Base-by-base conservation (phyloP, 2,329 filamentous ascomycete genomes). In the Leptographium galeiforme region DNA sequence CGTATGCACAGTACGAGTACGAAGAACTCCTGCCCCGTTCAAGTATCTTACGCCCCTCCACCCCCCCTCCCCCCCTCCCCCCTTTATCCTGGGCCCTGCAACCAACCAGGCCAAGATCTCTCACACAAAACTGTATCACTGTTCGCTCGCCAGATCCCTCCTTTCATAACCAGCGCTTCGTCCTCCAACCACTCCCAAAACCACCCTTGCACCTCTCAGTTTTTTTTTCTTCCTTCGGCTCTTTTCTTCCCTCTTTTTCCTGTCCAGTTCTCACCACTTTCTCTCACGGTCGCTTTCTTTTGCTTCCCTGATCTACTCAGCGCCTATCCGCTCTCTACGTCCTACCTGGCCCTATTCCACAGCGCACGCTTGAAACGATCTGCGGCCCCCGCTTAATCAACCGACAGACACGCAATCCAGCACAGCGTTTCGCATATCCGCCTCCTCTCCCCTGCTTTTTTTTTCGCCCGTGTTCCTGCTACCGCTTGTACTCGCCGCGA, bases 121-220 rank as follows among this genome's bases (percentile, higher is more conserved):
- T 63, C 63, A 68, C 66, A 67, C 66, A 57, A 54, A 63, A 61
- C 61, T 68, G 68, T 69, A 63, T 68, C 67, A 67, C 63, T 64
- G 61, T 62, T 25, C 61, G 59, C 59, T 65, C 53, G 50, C 56
- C 57, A 55, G 36, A 55, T 54, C 52, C 47, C 63, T 63, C 65
- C 66, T 67, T 67, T 68, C 65, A 67, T 68, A 65, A 63, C 58
- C 43, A 56, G 53, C 57, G 47, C 56, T 58, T 48, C 56, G 41
- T 49, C 54, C 52, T 51, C 44, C 40, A 25, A 44, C 44, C 41
- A 45, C 18, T 40, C 50, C 39, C 38, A 41, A 40, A 7, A 7
- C 25, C 36, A 50, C 48, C 33, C 40, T 40, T 34, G 44, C 13
- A 25, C 25, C 25, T 25, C 5, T 25, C 25, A 25, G 25, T n/a